Evolutionary conservation across 768 basidiomycete genomes (phyloP), one percentile per base, ranked within the genome.

Genomic region (Phlebiopsis gigantea): DNA sequence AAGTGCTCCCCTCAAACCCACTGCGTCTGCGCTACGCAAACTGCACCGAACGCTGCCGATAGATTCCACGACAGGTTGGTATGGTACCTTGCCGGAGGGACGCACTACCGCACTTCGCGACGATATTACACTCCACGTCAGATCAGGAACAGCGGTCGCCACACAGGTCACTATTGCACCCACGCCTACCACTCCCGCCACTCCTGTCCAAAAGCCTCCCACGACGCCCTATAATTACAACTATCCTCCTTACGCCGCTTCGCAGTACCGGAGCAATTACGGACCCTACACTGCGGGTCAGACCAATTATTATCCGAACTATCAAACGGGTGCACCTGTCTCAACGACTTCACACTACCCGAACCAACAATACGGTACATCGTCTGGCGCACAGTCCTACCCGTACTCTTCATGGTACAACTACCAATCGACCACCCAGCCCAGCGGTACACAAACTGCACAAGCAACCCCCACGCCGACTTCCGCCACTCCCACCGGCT

Each of bases 61-160:
- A 24, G 75, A 77, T 8, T 77, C 85, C 15, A 74, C 81, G 2
- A 73, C 74, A 56, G 86, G 88, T 21, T 93, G 89, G 89, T 74
- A 83, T 62, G 90, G 90, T 31, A 91, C 84, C 2, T 77, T 92
- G 2, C 82, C 85, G 10, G 64, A 81, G 12, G 73, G 77, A 46
- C 76, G 78, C 24, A 57, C 79, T 9, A 77, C 79, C 0, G 87
- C 89, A 5, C 77, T 91, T 15, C 82, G 84, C 17, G 90, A 91
- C 67, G 84, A 92, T 65, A 78, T 81, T 3, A 93, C 90, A 1
- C 71, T 90, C 45, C 85, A 83, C 70, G 77, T 90, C 58, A 79
- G 78, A 60, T 69, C 71, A 2, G 66, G 68, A 21, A 55, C 62
- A 45, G 31, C 62, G 17, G 53, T 60, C 47, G 25, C 80, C 1